Evolutionary conservation across 352 stramenopile species (phyloP).

Genomic region (Pythium guiyangense): DNA sequence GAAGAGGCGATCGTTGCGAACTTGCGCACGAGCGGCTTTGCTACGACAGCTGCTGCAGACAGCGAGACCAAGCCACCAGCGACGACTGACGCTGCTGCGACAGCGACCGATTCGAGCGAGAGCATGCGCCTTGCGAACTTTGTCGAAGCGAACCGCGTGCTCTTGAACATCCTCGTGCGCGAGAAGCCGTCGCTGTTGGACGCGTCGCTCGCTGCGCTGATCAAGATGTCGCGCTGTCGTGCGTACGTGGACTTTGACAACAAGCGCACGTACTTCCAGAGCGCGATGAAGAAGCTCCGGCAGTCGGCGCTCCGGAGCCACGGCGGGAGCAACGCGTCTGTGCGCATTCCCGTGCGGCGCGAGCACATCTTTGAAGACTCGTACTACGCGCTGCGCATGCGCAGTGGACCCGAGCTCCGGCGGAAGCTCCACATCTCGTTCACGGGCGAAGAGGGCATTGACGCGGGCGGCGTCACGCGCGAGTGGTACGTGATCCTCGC

Average conservation of each 20-base stretch:
- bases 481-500: slow-evolving; percentile 99
- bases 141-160: slow-evolving; percentile 93
- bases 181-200: slow-evolving; percentile 96
- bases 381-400: slow-evolving; percentile 96
- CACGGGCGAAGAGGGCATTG: slow-evolving; percentile 96
- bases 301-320: slow-evolving; percentile 79
- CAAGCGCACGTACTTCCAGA: slow-evolving; percentile 98
- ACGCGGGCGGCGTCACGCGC: slow-evolving; percentile 96
- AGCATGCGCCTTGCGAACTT: slow-evolving; percentile 88
- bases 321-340: slow-evolving; percentile 87
- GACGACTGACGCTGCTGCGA: slow-evolving; percentile 24
- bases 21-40: slow-evolving; percentile 56
- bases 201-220: slow-evolving; percentile 92
- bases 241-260: slow-evolving; percentile 99
- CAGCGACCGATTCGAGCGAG: slow-evolving; percentile 26
- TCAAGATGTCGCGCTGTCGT: slow-evolving; percentile 94
- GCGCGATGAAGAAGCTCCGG: slow-evolving; percentile 89
- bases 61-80: not conserved
- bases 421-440: slow-evolving; percentile 98
- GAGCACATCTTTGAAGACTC: slow-evolving; percentile 99
- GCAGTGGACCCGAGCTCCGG: slow-evolving; percentile 95
- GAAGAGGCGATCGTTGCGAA: slow-evolving; percentile 79
- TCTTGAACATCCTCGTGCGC: slow-evolving; percentile 97
- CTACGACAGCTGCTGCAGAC: slow-evolving; percentile 12
- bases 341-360: slow-evolving; percentile 88